Evolutionary conservation across 371 early-diverging fungal species (phyloP), one percentile per base, ranked within the genome.

Genomic region (Rhizopus stolonifer): DNA sequence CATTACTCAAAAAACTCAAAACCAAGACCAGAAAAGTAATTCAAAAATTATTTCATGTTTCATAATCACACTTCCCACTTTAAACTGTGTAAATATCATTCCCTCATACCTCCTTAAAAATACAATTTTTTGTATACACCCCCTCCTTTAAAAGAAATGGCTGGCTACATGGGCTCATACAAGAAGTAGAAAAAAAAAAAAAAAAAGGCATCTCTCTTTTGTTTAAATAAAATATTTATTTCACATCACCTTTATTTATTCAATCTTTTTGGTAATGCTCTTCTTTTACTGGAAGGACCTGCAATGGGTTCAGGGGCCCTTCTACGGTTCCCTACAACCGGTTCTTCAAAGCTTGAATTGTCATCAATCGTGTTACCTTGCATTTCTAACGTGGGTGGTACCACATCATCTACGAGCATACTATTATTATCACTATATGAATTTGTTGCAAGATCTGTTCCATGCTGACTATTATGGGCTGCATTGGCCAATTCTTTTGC

Each of bases 301-400:
- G 31, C 7, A 29, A 10, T 4, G 31, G 31, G 31, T 10, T 29
- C 31, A 29, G 31, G 31, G 31, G 31, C 31, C 31, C 18, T 42
- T 31, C 21, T 47, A n/a, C 14, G 24, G 13, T 19, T 4, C 11
- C 21, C 24, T 46, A 9, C 15, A 29, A 11, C 14, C n/a, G 15
- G 46, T 29, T 48, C 33, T n/a, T 33, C 33, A 34, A 21, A 7
- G 32, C 32, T 33, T 34, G 23, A 22, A 34, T 29, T 55, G 49
- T 31, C 39, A 46, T 38, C 48, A 25, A 17, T 40, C 32, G 55
- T 60, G 34, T 33, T 33, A 60, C 61, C 55, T 32, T 29, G 54
- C 51, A 29, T 21, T 23, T 33, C 29, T 33, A 18, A 46, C 50
- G 38, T 50, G 46, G 61, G 55, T 52, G 32, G 33, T 46, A 52